Evolutionary conservation across 1,284 basidiomycete species (phyloP).

Genomic region (Papiliotrema flavescens): DNA sequence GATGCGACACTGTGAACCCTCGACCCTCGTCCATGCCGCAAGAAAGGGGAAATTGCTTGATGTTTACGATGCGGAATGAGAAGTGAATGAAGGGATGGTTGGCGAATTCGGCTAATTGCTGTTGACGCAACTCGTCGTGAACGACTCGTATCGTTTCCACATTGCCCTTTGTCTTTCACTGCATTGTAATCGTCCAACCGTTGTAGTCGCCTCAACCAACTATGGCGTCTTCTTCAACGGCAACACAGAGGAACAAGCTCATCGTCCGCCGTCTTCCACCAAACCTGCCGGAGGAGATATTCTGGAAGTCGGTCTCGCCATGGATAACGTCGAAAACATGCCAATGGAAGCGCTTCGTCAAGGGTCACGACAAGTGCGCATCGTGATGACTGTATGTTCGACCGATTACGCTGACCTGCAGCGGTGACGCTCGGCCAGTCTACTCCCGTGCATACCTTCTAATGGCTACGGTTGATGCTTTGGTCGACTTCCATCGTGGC

Average conservation of each 20-base stretch:
- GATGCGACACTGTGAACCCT: constrained; percentile 26
- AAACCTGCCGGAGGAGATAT: constrained; percentile 83
- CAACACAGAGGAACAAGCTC: constrained; percentile 66
- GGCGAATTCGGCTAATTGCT: neutral
- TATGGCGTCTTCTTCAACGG: neutral
- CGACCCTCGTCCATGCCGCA: constrained; percentile 7
- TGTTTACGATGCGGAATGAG: neutral
- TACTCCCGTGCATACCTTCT: constrained; percentile 88
- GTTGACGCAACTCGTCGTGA: neutral
- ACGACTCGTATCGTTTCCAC: neutral
- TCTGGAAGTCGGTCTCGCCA: constrained; percentile 82
- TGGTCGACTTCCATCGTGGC: constrained; percentile 72
- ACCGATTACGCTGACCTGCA: constrained; percentile 4
- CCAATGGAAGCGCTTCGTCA: constrained; percentile 63
- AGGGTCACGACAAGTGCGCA: constrained; percentile 68
- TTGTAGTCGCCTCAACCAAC: neutral
- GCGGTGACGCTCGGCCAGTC: constrained; percentile 67
- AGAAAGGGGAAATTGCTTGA: neutral
- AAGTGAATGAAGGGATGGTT: neutral
- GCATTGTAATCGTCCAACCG: neutral
- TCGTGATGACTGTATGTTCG: too few relatives aligned
- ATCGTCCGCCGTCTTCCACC: constrained; percentile 85
- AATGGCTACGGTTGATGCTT: constrained; percentile 69
- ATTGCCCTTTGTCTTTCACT: neutral
- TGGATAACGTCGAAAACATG: constrained; percentile 77